Conservation (phyloP, 257 asterid species). For the Solanum virginianum region DNA sequence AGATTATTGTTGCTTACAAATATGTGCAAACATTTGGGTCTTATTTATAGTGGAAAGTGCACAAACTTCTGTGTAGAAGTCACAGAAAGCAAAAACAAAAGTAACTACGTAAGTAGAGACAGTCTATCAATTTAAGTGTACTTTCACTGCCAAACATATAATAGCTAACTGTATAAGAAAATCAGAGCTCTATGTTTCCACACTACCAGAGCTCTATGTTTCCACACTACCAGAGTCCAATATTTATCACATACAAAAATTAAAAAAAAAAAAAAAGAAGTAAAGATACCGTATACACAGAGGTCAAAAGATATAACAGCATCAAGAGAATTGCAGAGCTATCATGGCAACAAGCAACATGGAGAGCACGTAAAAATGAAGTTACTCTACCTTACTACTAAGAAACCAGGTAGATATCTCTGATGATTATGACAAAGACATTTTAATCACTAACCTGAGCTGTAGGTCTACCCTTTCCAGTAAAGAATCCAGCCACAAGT, state of each 20-base stretch:
- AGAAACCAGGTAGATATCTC: neutral
- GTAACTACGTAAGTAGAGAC: neutral
- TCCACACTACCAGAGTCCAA: neutral
- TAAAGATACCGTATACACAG: neutral
- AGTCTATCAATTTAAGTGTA: neutral
- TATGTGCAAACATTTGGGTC: neutral
- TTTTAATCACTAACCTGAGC: constrained; percentile 48
- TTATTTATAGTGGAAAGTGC: neutral
- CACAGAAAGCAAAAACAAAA: neutral
- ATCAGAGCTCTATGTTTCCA: neutral
- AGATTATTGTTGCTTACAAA: neutral
- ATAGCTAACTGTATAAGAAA: neutral
- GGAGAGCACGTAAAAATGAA: neutral
- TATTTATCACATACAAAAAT: neutral
- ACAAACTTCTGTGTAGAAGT: neutral
- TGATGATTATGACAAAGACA: neutral
- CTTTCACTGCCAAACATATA: neutral
- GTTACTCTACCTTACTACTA: neutral
- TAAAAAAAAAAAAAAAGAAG: neutral
- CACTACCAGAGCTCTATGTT: neutral
- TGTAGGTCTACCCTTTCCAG: constrained; percentile 81
- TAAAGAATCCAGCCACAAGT: constrained; percentile 74
- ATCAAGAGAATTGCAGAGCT: neutral
- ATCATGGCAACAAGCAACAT: neutral
- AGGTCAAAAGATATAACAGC: neutral